These are phyloP conservation scores for Flaveria robusta DNA, from an alignment of 129 eudicot species.

Conservation along the genomic window DNA sequence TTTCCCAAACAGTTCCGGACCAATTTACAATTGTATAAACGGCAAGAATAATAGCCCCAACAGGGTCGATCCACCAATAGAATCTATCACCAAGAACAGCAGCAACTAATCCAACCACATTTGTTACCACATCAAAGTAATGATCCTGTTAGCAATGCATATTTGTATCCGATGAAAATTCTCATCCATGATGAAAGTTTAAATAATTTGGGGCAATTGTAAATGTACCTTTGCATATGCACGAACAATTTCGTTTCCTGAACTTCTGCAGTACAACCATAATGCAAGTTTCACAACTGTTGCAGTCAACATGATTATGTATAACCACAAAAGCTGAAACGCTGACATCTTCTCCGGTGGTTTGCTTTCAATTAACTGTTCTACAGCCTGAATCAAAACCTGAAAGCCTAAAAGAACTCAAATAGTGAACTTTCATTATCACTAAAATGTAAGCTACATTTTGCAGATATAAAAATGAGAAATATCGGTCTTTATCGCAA, in stretches of 20 bases:
- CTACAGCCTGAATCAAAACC: conserved; percentile 80
- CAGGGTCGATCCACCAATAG: conserved; percentile 93
- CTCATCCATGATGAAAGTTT: neutral
- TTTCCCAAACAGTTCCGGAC: conserved; percentile 88
- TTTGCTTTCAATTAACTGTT: conserved; percentile 55
- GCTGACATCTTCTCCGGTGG: conserved; percentile 58
- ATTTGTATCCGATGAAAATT: conserved; percentile 5
- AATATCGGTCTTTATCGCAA: neutral
- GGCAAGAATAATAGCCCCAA: conserved; percentile 85
- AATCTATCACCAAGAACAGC: conserved; percentile 86
- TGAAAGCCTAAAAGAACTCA: conserved; percentile 65
- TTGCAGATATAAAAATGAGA: neutral
- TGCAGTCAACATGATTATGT: conserved; percentile 70
- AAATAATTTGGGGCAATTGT: neutral
- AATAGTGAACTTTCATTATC: neutral
- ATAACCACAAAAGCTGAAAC: conserved; percentile 72
- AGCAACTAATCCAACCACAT: conserved; percentile 80
- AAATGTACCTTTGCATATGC: conserved; percentile 83
- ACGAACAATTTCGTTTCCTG: conserved; percentile 81
- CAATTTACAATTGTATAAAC: conserved; percentile 78
- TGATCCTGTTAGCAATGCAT: conserved; percentile 60
- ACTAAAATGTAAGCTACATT: neutral
- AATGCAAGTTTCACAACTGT: conserved; percentile 69
- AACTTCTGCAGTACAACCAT: conserved; percentile 85
- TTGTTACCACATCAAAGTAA: conserved; percentile 91